These are phyloP conservation scores for Nitzschia inconspicua DNA, from an alignment of 108 stramenopile species.

Conservation along the genomic window DNA sequence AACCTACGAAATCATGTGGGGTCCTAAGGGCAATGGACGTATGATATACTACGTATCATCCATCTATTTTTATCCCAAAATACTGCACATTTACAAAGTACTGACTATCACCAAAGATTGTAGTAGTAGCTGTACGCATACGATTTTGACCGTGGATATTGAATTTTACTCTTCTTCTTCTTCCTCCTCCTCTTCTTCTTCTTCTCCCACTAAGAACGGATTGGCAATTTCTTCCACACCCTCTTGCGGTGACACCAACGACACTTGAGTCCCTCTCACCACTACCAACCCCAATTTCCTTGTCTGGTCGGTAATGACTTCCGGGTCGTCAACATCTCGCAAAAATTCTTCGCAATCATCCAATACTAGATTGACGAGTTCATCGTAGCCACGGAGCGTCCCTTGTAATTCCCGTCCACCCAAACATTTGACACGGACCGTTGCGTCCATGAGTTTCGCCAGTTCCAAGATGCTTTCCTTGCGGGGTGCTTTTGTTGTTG, in stretches of 20 bases:
- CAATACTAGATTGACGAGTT: conserved; percentile 83
- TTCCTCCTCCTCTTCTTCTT: conserved; percentile 32
- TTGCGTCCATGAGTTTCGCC: conserved; percentile 73
- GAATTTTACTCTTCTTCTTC: background rate
- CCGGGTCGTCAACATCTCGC: conserved; percentile 68
- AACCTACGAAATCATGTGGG: too few species aligned
- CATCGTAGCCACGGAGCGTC: conserved; percentile 77
- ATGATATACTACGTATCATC: too few species aligned
- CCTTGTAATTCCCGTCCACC: conserved; percentile 81
- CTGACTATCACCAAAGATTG: too few species aligned
- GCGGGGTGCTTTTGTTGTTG: too few species aligned
- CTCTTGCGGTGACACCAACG: conserved; percentile 79
- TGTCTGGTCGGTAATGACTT: conserved; percentile 63
- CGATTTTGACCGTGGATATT: background rate
- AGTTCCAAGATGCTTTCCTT: conserved; percentile 84
- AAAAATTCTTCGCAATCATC: conserved; percentile 86
- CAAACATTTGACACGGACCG: conserved; percentile 78
- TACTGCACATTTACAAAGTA: too few species aligned
- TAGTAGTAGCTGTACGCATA: too few species aligned
- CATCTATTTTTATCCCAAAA: too few species aligned
- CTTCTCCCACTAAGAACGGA: conserved; percentile 73
- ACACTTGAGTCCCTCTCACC: conserved; percentile 83
- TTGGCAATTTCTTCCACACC: conserved; percentile 89
- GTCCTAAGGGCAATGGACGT: too few species aligned
- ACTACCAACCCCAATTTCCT: conserved; percentile 76